phyloP scores from a whole-genome alignment of 805 yeast species.

The Lachancea sp. region DNA sequence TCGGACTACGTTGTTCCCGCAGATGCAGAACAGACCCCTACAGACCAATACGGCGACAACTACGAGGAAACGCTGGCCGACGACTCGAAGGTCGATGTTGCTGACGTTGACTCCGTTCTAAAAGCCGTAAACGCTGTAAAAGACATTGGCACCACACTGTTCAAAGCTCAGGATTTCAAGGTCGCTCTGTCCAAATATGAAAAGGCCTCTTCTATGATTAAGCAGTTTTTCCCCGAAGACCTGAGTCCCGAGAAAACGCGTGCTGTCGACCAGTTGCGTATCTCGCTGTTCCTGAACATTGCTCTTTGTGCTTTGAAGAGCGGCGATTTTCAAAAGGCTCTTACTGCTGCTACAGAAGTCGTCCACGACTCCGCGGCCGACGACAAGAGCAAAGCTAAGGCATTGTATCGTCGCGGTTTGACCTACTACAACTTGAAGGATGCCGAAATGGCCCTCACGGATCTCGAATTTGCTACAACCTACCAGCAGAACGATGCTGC shows the following conservation, averaged over 20 bases:
- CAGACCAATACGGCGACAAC: slow-evolving; percentile 80
- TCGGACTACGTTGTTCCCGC: slow-evolving; percentile 45
- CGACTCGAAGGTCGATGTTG: slow-evolving; percentile 57
- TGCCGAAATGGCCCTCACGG: slow-evolving; percentile 61
- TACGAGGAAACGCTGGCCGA: slow-evolving; percentile 73
- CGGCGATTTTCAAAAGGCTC: slow-evolving; percentile 46
- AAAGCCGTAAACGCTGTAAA: slow-evolving; percentile 61
- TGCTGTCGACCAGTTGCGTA: slow-evolving; percentile 47
- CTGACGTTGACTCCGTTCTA: slow-evolving; percentile 59
- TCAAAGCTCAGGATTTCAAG: slow-evolving; percentile 55
- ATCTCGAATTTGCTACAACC: slow-evolving; percentile 58
- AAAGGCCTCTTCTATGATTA: slow-evolving; percentile 64
- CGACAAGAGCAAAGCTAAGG: slow-evolving; percentile 72
- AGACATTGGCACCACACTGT: slow-evolving; percentile 67
- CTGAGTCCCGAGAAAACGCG: slow-evolving; percentile 48
- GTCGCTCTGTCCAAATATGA: slow-evolving; percentile 61
- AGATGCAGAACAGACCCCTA: slow-evolving; percentile 40
- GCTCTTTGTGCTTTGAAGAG: slow-evolving; percentile 68
- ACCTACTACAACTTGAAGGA: slow-evolving; percentile 61
- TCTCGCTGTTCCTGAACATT: slow-evolving; percentile 63
- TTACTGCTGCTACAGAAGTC: slow-evolving; percentile 60
- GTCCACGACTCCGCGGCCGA: slow-evolving; percentile 52
- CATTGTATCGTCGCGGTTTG: slow-evolving; percentile 76
- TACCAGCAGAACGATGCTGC: slow-evolving; percentile 68
- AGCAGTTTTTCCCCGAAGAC: slow-evolving; percentile 58